Evolutionary conservation across 139 green algal genomes (phyloP).

Genomic region (Tetratostichococcus sp.): DNA sequence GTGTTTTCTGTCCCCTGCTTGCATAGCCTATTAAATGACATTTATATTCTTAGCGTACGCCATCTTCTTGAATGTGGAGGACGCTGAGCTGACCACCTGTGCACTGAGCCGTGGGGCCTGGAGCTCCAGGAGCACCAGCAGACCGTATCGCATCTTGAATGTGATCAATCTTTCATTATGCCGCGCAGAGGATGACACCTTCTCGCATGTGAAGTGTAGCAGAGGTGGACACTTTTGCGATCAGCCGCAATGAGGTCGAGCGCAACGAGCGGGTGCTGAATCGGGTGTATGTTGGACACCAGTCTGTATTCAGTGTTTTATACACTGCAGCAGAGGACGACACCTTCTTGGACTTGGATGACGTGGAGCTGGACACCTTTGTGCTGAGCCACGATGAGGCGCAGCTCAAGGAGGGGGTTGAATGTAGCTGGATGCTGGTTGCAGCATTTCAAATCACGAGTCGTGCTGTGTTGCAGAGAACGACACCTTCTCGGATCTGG

Average conservation of each 20-base stretch:
- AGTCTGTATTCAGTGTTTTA: no score
- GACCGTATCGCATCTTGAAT: no score
- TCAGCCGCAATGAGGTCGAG: slow-evolving; percentile 17
- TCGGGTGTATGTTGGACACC: slow-evolving; percentile 33
- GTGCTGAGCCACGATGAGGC: slow-evolving; percentile 21
- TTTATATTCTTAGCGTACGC: no score
- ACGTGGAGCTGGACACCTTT: slow-evolving; percentile 8
- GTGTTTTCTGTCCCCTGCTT: no score
- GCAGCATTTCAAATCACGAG: no score
- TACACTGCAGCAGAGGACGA: slow-evolving; percentile 14
- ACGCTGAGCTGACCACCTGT: slow-evolving; percentile 19
- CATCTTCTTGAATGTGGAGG: slow-evolving; percentile 25
- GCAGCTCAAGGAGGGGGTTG: slow-evolving; percentile 27
- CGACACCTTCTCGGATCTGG: slow-evolving; percentile 18
- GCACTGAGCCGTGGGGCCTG: no score
- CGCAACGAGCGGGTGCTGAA: slow-evolving; percentile 30
- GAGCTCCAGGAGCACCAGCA: no score
- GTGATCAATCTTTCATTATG: no score
- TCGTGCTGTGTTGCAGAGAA: not conserved
- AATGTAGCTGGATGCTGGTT: slow-evolving; percentile 33
- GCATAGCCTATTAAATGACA: no score
- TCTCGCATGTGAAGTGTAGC: no score
- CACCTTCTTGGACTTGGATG: slow-evolving; percentile 24
- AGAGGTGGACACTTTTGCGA: not conserved
- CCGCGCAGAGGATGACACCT: slow-evolving; percentile 4